Conservation (phyloP, 1,139 yeast species). For the Pneumocystis wakefieldiae region DNA sequence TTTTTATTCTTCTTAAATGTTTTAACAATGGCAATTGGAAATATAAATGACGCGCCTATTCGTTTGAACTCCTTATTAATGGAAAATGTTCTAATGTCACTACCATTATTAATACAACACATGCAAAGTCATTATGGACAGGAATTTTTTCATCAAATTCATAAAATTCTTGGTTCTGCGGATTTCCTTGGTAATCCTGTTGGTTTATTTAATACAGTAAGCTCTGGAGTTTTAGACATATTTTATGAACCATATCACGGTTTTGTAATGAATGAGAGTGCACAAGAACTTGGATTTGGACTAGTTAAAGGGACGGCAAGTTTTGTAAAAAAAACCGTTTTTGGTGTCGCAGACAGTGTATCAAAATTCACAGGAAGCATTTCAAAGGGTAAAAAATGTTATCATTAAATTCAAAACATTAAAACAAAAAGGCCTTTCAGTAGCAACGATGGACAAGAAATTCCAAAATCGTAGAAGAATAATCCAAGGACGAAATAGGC, state of each 20-base stretch:
- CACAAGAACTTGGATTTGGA: slow-evolving; percentile 90
- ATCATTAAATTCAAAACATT: background rate
- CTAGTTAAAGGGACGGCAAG: slow-evolving; percentile 91
- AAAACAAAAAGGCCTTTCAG: slow-evolving; percentile 46
- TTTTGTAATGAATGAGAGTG: slow-evolving; percentile 80
- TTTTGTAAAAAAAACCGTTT: slow-evolving; percentile 84
- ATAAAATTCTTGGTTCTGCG: slow-evolving; percentile 88
- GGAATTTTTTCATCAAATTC: slow-evolving; percentile 80
- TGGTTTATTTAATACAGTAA: slow-evolving; percentile 78
- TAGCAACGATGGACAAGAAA: slow-evolving; percentile 70
- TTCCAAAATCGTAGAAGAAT: slow-evolving; percentile 68
- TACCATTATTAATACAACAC: slow-evolving; percentile 56
- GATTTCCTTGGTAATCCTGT: slow-evolving; percentile 95
- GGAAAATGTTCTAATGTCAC: slow-evolving; percentile 78
- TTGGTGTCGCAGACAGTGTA: slow-evolving; percentile 85
- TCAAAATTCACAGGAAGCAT: slow-evolving; percentile 86
- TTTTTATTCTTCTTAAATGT: slow-evolving; percentile 62
- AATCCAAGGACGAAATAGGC: slow-evolving; percentile 59
- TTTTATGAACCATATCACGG: slow-evolving; percentile 98
- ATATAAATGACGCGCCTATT: slow-evolving; percentile 93
- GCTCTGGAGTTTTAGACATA: slow-evolving; percentile 90
- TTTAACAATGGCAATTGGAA: slow-evolving; percentile 92
- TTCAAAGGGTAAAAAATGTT: slow-evolving; percentile 37
- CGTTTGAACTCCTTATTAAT: slow-evolving; percentile 71
- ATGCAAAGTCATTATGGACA: slow-evolving; percentile 81